phyloP scores from a whole-genome alignment of 2,329 filamentous ascomycete species.

The Huntiella decipiens region DNA sequence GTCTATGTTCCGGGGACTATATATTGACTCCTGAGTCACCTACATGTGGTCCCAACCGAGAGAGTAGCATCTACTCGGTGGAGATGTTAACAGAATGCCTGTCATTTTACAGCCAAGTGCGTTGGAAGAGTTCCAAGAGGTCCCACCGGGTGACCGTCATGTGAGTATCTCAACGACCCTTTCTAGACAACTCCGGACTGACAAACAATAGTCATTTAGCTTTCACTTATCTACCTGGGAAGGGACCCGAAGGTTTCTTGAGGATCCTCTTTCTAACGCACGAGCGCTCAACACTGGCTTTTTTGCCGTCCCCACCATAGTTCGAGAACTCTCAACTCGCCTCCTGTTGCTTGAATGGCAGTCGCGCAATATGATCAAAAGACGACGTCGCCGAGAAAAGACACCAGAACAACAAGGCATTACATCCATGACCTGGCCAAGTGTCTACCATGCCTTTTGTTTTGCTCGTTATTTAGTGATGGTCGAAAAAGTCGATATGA shows the following conservation, averaged over 20 bases:
- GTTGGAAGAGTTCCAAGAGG: slow-evolving; percentile 3
- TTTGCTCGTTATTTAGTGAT: too few species aligned
- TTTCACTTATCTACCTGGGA: not conserved
- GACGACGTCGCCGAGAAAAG: too few species aligned
- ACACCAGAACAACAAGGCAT: too few species aligned
- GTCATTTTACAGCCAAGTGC: slow-evolving; percentile 7
- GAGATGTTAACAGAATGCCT: not conserved
- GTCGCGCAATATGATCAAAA: too few species aligned
- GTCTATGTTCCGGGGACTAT: not conserved
- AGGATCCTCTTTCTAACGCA: not conserved
- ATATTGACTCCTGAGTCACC: not conserved
- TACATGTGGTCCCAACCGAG: not conserved
- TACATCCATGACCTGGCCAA: too few species aligned
- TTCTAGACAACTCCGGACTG: not conserved
- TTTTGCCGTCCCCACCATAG: too few species aligned
- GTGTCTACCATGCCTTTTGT: too few species aligned
- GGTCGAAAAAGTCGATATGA: too few species aligned
- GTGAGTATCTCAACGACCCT: not conserved
- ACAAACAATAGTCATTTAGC: not conserved
- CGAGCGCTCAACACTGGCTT: not conserved
- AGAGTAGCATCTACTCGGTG: not conserved
- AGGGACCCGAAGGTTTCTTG: not conserved
- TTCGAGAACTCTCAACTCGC: too few species aligned
- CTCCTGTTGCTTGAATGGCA: too few species aligned
- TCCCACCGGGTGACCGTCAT: slow-evolving; percentile 4